phyloP scores from a whole-genome alignment of 202 grass and related monocot genomes.

The Elaeis oleifera region DNA sequence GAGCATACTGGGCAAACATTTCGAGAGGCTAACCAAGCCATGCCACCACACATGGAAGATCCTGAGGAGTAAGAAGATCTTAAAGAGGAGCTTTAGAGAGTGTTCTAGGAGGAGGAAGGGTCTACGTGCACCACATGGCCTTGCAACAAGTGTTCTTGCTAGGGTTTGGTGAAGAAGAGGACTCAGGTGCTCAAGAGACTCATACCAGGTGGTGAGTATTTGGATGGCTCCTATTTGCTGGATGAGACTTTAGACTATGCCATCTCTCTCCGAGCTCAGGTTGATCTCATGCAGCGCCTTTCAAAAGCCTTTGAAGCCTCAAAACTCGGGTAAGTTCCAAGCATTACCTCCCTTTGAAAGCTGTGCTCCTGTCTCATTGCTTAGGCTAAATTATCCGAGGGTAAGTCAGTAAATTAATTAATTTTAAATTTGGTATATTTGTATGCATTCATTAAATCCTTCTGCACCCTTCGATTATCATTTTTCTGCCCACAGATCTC shows the following conservation, averaged over 20 bases:
- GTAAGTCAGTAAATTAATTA: too few relatives aligned
- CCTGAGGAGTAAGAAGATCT: conserved; percentile 30
- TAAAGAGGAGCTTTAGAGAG: conserved; percentile 29
- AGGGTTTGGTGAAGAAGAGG: conserved; percentile 63
- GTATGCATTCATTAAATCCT: too few relatives aligned
- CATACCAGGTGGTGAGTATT: conserved; percentile 58
- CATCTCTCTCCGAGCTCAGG: conserved; percentile 50
- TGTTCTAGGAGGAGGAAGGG: conserved; percentile 6
- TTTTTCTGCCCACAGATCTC: too few relatives aligned
- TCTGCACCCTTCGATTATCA: too few relatives aligned
- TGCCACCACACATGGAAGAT: conserved; percentile 16
- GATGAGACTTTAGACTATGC: conserved; percentile 69
- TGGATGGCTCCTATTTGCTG: conserved; percentile 48
- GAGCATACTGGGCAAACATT: conserved; percentile 23
- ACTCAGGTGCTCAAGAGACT: conserved; percentile 56
- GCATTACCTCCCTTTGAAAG: too few relatives aligned
- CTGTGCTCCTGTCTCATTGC: too few relatives aligned
- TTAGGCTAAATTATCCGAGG: too few relatives aligned
- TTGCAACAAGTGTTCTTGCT: conserved; percentile 24
- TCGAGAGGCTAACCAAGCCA: conserved; percentile 16
- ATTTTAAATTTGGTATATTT: too few relatives aligned
- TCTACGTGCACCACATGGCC: not conserved
- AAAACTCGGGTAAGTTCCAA: too few relatives aligned
- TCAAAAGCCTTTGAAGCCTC: conserved; percentile 17
- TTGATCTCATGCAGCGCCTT: conserved; percentile 51